These are phyloP conservation scores for Cytospora schulzeri DNA, from an alignment of 2,329 filamentous ascomycete genomes.

Conservation along the genomic window DNA sequence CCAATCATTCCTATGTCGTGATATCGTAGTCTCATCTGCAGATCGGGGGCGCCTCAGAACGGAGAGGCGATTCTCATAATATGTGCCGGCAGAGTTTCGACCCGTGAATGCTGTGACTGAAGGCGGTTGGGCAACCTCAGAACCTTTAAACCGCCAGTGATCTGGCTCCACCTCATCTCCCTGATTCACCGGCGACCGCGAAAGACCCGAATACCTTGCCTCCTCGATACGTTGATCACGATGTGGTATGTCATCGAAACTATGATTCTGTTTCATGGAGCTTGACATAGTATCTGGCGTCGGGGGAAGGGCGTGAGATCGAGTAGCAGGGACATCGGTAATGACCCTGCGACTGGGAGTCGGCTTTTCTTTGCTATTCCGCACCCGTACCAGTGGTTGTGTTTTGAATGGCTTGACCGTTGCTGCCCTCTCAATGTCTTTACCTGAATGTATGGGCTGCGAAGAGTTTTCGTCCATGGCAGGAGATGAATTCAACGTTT, in stretches of 20 bases:
- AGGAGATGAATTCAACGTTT: constrained; percentile 42
- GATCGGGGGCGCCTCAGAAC: constrained; percentile 49
- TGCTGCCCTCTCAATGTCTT: constrained; percentile 3
- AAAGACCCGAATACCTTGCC: constrained; percentile 33
- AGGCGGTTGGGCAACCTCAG: constrained; percentile 32
- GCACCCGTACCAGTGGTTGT: constrained; percentile 9
- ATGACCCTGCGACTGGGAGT: constrained; percentile 50
- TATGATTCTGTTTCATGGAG: constrained; percentile 52
- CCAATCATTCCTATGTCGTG: constrained; percentile 46
- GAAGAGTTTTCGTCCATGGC: constrained; percentile 33
- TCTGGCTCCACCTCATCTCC: constrained; percentile 8
- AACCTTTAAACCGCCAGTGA: constrained; percentile 21
- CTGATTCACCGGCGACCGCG: constrained; percentile 4
- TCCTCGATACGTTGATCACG: constrained; percentile 38
- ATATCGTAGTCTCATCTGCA: constrained; percentile 48
- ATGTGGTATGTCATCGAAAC: constrained; percentile 52
- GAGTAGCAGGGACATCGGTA: constrained; percentile 47
- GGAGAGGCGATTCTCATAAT: constrained; percentile 37
- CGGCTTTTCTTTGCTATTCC: constrained; percentile 48
- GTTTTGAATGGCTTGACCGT: constrained; percentile 15
- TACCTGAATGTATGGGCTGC: neutral
- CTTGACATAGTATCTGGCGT: constrained; percentile 64
- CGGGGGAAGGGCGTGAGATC: constrained; percentile 53
- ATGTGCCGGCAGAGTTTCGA: constrained; percentile 32
- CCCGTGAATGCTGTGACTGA: constrained; percentile 39